phyloP scores from a whole-genome alignment of 345 rosid species.

The Brassica incana region DNA sequence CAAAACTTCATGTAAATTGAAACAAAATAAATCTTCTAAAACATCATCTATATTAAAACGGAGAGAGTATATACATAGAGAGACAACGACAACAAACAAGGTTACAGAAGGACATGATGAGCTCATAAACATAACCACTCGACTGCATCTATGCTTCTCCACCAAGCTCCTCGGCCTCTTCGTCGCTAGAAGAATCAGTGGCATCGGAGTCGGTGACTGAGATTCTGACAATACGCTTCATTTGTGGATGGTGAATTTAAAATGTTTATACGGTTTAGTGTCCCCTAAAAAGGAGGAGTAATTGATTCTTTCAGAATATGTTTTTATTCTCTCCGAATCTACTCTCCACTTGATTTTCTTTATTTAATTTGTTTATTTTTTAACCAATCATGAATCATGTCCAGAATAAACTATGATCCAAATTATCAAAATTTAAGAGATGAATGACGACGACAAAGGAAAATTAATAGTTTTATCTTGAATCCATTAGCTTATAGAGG shows the following conservation, averaged over 20 bases:
- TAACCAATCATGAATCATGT: background rate
- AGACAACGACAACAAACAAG: background rate
- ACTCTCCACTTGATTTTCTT: background rate
- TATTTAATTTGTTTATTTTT: background rate
- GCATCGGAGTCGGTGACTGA: constrained; percentile 51
- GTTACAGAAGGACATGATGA: constrained; percentile 1
- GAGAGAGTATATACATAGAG: no score
- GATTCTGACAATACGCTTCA: constrained; percentile 44
- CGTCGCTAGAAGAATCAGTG: constrained; percentile 57
- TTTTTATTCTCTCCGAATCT: constrained; percentile 29
- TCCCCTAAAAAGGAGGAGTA: constrained; percentile 7
- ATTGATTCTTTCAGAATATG: constrained; percentile 30
- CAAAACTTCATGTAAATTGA: no score
- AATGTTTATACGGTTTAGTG: no score
- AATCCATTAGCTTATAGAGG: no score
- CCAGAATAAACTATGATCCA: background rate
- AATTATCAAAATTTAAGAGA: background rate
- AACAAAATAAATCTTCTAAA: no score
- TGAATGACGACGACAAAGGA: background rate
- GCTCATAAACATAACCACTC: background rate
- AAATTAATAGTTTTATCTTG: no score
- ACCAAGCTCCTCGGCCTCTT: constrained; percentile 1
- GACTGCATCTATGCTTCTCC: no score
- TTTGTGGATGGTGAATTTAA: background rate
- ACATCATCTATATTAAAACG: no score